phyloP scores from a whole-genome alignment of 257 asterid genomes.

The Anisodus tanguticus region DNA sequence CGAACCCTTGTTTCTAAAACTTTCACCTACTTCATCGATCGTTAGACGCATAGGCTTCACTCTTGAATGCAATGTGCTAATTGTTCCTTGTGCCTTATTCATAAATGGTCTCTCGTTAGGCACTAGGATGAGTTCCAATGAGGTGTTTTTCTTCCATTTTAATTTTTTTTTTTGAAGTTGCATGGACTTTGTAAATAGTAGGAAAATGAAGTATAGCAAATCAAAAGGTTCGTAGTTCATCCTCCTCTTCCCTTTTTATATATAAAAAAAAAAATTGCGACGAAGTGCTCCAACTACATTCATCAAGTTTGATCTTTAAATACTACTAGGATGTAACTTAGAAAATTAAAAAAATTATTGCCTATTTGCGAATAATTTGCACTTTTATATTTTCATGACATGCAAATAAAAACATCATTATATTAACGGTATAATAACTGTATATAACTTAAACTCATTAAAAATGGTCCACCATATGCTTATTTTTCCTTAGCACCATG shows the following conservation, averaged over 20 bases:
- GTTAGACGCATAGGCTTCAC: accelerated
- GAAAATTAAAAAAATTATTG: neutral
- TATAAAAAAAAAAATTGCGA: neutral
- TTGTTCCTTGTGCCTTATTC: neutral
- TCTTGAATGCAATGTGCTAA: neutral
- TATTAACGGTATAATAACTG: no score
- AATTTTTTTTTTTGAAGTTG: neutral
- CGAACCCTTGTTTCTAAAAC: neutral
- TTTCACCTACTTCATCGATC: neutral
- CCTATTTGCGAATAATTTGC: neutral
- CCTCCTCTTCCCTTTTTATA: neutral
- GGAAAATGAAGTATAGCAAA: neutral
- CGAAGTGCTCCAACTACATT: neutral
- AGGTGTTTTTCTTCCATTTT: neutral
- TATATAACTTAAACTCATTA: no score
- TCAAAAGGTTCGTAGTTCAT: neutral
- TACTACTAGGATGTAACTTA: neutral
- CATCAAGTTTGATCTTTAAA: neutral
- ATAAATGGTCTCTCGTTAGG: neutral
- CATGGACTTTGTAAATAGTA: neutral
- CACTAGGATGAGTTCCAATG: neutral
- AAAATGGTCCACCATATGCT: neutral
- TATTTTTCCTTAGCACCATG: neutral
- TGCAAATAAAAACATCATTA: no score
- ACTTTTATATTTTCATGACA: neutral